Base-by-base conservation (phyloP, 306 rosid species). In the Geum urbanum region DNA sequence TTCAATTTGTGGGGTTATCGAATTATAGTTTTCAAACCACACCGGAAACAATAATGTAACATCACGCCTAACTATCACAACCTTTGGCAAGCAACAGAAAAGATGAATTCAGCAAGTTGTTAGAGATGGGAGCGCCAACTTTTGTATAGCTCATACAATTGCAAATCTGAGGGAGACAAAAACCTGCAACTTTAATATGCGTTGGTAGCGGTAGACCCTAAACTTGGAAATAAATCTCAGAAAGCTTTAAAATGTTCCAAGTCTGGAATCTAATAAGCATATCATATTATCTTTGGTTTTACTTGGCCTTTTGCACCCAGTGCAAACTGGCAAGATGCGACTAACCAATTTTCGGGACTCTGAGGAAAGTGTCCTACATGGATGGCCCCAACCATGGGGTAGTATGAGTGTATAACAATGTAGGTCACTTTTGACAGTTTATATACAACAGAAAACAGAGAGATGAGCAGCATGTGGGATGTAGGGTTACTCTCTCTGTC, bases 391-490 rank as follows among this genome's bases (percentile, higher is more conserved):
- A 67, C 63, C 48, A 37, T 5, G 41, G 72, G 70, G 66, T 74
- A 69, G 65, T 63, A 32, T 32, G 37, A 32, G 27, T 24, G 27
- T 24, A 24, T 24, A 76, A 35, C 63, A 72, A 72, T 35, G 69
- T 37, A 61, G 45, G 62, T 63, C 70, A 62, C 62, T 49, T 74
- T 43, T 20, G 61, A 56, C 37, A 55, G 7, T 24, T 11, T 56
- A 16, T 56, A 56, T 11, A 56, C 12, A 14, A 24, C n/a, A 22
- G 68, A 69, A 39, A 47, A 59, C 45, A 64, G 73, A 70, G 63
- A 65, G 67, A 7, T 57, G 59, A 66, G 80, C 83, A 66, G 80
- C 83, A 81, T 72, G 84, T 69, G 80, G 76, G 52, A 18, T 9
- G 65, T 53, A 56, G 81, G 70, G 11, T 44, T 63, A 50, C 27